phyloP scores from a whole-genome alignment of 2,329 filamentous ascomycete species.

The Tricladium varicosporioides region DNA sequence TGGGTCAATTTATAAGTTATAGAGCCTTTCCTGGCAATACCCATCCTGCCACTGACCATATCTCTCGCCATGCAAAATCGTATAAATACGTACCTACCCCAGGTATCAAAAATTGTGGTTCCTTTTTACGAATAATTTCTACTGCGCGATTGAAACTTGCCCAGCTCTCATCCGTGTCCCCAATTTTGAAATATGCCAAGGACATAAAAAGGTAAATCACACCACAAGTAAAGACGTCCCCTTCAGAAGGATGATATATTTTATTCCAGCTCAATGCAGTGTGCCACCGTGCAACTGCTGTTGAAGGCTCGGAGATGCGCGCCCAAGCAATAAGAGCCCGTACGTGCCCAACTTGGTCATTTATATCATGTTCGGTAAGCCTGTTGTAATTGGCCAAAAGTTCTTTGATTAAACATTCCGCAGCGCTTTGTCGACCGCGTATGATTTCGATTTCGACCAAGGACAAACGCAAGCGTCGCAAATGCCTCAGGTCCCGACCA shows the following conservation, averaged over 20 bases:
- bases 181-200: constrained; percentile 8
- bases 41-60: background rate
- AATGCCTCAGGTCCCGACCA: constrained; percentile 3
- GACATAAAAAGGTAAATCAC: constrained; percentile 14
- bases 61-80: constrained; percentile 1
- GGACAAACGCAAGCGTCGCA: constrained; percentile 10
- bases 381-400: constrained; percentile 8
- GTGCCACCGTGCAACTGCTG: constrained; percentile 12
- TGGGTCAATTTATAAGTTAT: background rate
- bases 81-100: constrained; percentile 1
- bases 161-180: constrained; percentile 14
- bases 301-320: constrained; percentile 8
- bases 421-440: constrained; percentile 5
- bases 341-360: constrained; percentile 10
- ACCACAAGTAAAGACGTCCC: constrained; percentile 11
- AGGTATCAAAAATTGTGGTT: constrained; percentile 2
- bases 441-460: constrained; percentile 9
- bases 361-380: constrained; percentile 9
- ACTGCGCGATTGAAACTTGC: constrained; percentile 1
- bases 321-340: constrained; percentile 14
- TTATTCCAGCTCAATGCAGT: constrained; percentile 9
- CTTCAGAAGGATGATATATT: constrained; percentile 9
- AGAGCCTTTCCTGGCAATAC: background rate
- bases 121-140: constrained; percentile 1
- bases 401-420: constrained; percentile 11